These are phyloP conservation scores for Tylopilus plumbeoviolaceoides DNA, from an alignment of 768 basidiomycete species.

Conservation along the genomic window DNA sequence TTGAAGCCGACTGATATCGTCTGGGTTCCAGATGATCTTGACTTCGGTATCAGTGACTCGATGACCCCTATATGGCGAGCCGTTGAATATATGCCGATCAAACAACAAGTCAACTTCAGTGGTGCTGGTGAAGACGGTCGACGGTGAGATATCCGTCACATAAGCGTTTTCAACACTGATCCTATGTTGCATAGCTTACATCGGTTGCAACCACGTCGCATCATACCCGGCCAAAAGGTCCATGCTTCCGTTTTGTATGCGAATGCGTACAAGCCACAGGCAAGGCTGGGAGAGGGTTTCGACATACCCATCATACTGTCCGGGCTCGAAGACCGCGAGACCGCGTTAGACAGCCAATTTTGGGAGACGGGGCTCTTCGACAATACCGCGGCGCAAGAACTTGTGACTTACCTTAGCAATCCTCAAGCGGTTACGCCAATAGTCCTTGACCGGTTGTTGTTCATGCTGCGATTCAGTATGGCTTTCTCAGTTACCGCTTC, in stretches of 20 bases:
- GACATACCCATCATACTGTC: slow-evolving; percentile 14
- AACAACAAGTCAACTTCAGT: slow-evolving; percentile 19
- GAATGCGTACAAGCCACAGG: slow-evolving; percentile 18
- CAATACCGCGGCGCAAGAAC: slow-evolving; percentile 10
- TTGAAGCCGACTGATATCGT: slow-evolving; percentile 26
- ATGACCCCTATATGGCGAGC: slow-evolving; percentile 14
- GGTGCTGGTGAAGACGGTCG: slow-evolving; percentile 15
- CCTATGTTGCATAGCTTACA: slow-evolving; percentile 8
- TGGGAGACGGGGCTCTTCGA: slow-evolving; percentile 25
- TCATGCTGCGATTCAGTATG: slow-evolving; percentile 23
- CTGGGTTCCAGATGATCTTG: slow-evolving; percentile 26
- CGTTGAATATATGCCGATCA: slow-evolving; percentile 24
- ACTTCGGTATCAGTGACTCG: slow-evolving; percentile 20
- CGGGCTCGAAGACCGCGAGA: not conserved
- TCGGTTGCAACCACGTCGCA: slow-evolving; percentile 21
- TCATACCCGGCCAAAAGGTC: slow-evolving; percentile 26
- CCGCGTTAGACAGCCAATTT: slow-evolving; percentile 2
- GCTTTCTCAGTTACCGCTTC: not conserved
- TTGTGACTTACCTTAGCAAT: slow-evolving; percentile 9
- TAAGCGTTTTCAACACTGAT: not conserved
- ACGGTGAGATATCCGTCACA: slow-evolving; percentile 8
- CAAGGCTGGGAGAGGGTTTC: slow-evolving; percentile 21
- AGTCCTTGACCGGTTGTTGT: slow-evolving; percentile 8
- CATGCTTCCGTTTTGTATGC: slow-evolving; percentile 23
- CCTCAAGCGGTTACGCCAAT: slow-evolving; percentile 9